Conservation (phyloP, 768 basidiomycete species). For the Agaricus sinodeliciosus region DNA sequence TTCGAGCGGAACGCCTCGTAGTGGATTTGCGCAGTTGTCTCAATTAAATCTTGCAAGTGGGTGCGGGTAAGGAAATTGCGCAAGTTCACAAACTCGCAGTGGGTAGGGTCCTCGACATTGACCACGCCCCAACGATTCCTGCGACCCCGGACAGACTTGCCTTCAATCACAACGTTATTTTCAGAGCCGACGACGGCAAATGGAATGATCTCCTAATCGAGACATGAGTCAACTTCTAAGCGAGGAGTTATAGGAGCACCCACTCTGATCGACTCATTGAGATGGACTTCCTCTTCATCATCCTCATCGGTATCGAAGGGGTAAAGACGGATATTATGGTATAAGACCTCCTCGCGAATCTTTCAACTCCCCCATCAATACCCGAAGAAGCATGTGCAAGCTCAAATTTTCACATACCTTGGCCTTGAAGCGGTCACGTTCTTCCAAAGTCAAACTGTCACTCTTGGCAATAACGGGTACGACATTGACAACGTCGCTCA, state of each 20-base stretch:
- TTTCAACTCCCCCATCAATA: slow-evolving; percentile 24
- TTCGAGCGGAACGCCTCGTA: slow-evolving; percentile 99
- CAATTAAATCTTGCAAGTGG: slow-evolving; percentile 96
- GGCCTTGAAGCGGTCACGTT: slow-evolving; percentile 88
- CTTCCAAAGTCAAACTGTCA: slow-evolving; percentile 89
- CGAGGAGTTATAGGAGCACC: slow-evolving; percentile 20
- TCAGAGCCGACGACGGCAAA: slow-evolving; percentile 99
- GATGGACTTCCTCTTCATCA: slow-evolving; percentile 85
- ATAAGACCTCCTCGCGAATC: slow-evolving; percentile 90
- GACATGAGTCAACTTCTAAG: slow-evolving; percentile 2
- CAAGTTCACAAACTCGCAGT: slow-evolving; percentile 98
- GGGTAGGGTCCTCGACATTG: slow-evolving; percentile 92
- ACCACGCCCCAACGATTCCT: slow-evolving; percentile 99
- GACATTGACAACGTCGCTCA: slow-evolving; percentile 98
- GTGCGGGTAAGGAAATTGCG: slow-evolving; percentile 97
- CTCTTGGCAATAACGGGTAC: slow-evolving; percentile 99
- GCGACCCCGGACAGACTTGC: slow-evolving; percentile 89
- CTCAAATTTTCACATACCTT: slow-evolving; percentile 46
- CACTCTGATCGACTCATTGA: slow-evolving; percentile 89
- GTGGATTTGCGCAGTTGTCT: slow-evolving; percentile 98
- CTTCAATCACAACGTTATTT: slow-evolving; percentile 90
- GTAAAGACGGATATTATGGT: slow-evolving; percentile 91
- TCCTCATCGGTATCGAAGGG: slow-evolving; percentile 96
- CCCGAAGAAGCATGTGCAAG: background rate
- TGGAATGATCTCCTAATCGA: slow-evolving; percentile 80